phyloP scores from a whole-genome alignment of 306 rosid genomes.

The Ziziphus jujuba region DNA sequence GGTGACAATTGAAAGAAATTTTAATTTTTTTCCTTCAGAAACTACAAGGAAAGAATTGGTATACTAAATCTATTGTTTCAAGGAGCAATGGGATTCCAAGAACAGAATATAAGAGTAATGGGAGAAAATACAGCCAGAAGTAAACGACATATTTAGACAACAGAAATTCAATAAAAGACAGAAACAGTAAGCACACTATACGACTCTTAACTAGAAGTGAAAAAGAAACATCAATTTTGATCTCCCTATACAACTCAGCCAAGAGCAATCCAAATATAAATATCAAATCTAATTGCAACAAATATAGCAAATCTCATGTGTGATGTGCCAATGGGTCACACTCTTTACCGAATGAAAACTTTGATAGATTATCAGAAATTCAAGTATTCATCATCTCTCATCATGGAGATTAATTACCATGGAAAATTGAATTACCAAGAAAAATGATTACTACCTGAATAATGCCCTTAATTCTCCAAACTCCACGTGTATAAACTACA shows the following conservation, averaged over 20 bases:
- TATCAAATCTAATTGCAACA: not conserved
- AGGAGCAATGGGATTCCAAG: not conserved
- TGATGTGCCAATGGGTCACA: too few relatives aligned
- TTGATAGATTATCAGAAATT: not conserved
- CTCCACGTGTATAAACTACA: constrained; percentile 51
- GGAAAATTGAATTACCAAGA: constrained; percentile 6
- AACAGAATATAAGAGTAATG: not conserved
- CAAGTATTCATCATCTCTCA: not conserved
- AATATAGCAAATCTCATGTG: too few relatives aligned
- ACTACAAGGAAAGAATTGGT: not conserved
- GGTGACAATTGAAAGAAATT: not conserved
- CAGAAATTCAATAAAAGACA: not conserved
- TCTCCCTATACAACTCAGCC: not conserved
- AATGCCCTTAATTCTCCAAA: constrained; percentile 79
- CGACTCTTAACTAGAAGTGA: not conserved
- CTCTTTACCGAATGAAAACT: not conserved
- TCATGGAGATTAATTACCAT: not conserved
- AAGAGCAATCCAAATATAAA: not conserved
- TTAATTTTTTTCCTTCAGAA: not conserved
- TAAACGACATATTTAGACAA: not conserved
- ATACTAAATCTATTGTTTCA: not conserved
- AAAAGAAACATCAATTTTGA: not conserved
- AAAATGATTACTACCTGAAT: constrained; percentile 47
- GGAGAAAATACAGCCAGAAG: not conserved
- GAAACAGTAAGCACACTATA: not conserved